Base-by-base conservation (phyloP, 2,329 filamentous ascomycete species). In the Myriosclerotinia scirpicola region DNA sequence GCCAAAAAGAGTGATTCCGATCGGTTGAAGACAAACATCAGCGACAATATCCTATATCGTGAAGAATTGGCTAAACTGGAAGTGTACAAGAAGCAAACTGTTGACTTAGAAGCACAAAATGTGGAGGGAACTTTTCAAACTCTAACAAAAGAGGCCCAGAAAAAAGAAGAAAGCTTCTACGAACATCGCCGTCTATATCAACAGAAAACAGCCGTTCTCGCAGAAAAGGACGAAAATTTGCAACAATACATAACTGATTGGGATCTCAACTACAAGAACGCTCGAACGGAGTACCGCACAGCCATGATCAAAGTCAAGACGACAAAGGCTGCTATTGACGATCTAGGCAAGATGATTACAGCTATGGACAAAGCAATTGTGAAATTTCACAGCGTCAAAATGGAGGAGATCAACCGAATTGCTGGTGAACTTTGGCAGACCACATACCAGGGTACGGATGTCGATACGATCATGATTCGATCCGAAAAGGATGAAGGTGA, bases 351-450 rank as follows among this genome's bases (percentile, higher is more conserved):
- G 52, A 98, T 96, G 76, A 84, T 87, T 54, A 84, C 86, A 12
- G 95, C 95, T 9, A 84, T 99, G 15, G 94, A 98, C 81, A 92
- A 95, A 75, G 96, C 95, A 56, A 96, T 99, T 75, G 97, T 99
- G 92, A 92, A 91, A 75, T 99, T 94, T 76, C 95, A 99, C 80
- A 85, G 89, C 40, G 81, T 97, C 76, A 99, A 99, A 82, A 99
- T 99, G 95, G 91, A 95, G 73, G 93, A 99, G 77, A 94, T 99
- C 77, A 99, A 99, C 79, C 86, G 88, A 66, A 97, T 97, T 77
- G 90, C 96, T 61, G 92, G 91, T 70, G 95, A 99, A 77, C 85
- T 99, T n/a, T 99, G 95, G 95, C 91, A 92, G 79, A 90, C 89
- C 75, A 97, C 95, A 1, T 99, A 99, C 79, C 92, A 96, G 76